Percentiles rank a stretch among this genome's conserved stretches.
phyloP scores from a whole-genome alignment of 495 filamentous ascomycete species.

The Lasiosphaeria miniovina region DNA sequence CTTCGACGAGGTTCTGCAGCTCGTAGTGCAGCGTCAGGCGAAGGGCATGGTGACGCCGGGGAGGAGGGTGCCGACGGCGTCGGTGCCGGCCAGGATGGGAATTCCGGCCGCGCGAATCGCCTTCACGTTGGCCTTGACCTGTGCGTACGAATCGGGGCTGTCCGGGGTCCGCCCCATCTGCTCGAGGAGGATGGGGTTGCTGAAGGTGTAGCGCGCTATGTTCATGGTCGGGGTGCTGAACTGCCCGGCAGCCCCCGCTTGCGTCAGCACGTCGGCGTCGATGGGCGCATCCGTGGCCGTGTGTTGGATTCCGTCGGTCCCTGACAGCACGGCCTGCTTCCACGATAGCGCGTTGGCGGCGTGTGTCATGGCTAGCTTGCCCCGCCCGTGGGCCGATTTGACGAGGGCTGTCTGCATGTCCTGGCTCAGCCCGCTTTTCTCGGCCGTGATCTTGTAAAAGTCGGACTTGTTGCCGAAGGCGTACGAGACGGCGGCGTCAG shows the following conservation, averaged over 20 bases:
- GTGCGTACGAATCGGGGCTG: constrained; percentile 8
- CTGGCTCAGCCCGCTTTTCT: constrained; percentile 28
- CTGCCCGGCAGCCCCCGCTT: constrained; percentile 14
- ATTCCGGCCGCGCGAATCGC: constrained; percentile 28
- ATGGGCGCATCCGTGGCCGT: constrained; percentile 28
- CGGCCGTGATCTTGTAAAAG: constrained; percentile 43
- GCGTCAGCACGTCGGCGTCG: constrained; percentile 18
- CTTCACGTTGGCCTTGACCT: constrained; percentile 26
- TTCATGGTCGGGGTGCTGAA: not conserved
- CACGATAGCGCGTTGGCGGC: constrained; percentile 21
- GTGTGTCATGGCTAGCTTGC: constrained; percentile 30
- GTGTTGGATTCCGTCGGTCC: constrained; percentile 34
- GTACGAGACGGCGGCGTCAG: constrained; percentile 31
- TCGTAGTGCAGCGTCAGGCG: constrained; percentile 26
- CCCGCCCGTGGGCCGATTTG: constrained; percentile 19
- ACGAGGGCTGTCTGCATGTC: constrained; percentile 29
- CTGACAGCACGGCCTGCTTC: constrained; percentile 25
- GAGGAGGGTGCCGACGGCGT: constrained; percentile 26
- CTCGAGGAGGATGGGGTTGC: not conserved
- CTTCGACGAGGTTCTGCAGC: constrained; percentile 23
- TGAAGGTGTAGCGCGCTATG: not conserved
- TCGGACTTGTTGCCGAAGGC: constrained; percentile 36
- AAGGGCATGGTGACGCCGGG: constrained; percentile 50
- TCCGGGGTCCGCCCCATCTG: not conserved
- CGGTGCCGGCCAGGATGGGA: constrained; percentile 35